Conservation (phyloP, 108 stramenopile species). For the Aurantiochytrium sp. region DNA sequence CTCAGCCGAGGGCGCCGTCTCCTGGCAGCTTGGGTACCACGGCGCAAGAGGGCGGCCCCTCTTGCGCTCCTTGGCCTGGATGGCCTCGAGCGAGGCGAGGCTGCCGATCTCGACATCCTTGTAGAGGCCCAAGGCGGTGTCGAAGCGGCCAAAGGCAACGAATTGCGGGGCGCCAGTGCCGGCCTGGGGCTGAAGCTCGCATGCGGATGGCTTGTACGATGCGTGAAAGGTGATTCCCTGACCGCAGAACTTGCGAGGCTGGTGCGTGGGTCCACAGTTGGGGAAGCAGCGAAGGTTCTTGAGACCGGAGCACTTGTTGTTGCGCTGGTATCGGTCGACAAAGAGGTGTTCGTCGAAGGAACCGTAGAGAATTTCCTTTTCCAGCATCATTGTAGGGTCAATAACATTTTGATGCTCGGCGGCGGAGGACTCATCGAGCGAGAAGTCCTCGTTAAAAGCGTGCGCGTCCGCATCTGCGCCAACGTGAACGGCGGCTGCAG, state of each 20-base stretch:
- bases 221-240: background rate
- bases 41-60: background rate
- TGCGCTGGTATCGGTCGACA: background rate
- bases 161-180: background rate
- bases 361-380: background rate
- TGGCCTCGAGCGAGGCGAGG: background rate
- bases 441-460: too few relatives aligned
- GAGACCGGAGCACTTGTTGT: slow-evolving; percentile 10
- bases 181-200: background rate
- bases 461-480: too few relatives aligned
- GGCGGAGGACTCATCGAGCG: too few relatives aligned
- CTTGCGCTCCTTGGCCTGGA: background rate
- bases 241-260: background rate
- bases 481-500: too few relatives aligned
- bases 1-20: background rate
- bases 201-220: background rate
- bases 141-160: background rate
- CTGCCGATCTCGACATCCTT: background rate
- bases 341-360: slow-evolving; percentile 1
- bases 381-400: background rate
- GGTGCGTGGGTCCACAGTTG: background rate
- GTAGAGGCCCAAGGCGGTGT: background rate
- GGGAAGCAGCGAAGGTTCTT: slow-evolving; percentile 11
- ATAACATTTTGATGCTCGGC: too few relatives aligned
- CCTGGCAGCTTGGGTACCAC: background rate